phyloP scores from a whole-genome alignment of 805 yeast species.

The Myxozyma vanderwaltii region DNA sequence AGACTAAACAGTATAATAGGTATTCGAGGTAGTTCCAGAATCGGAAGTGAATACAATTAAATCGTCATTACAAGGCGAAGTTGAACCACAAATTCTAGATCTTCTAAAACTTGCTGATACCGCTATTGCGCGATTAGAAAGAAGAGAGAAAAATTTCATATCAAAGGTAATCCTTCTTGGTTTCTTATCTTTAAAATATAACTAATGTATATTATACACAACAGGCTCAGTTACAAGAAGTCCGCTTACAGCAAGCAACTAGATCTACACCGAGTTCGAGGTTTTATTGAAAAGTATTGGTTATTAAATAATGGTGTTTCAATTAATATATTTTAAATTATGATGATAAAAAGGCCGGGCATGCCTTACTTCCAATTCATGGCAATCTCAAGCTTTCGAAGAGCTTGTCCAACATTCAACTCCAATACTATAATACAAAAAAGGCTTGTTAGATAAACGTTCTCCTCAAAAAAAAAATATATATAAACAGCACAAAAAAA shows the following conservation, averaged over 20 bases:
- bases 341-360: too few species aligned
- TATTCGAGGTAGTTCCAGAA: slow-evolving; percentile 40
- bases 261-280: background rate
- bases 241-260: slow-evolving; percentile 33
- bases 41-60: slow-evolving; percentile 36
- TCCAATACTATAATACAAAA: slow-evolving; percentile 28
- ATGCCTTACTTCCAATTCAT: slow-evolving; percentile 31
- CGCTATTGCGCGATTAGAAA: slow-evolving; percentile 37
- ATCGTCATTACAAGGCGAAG: slow-evolving; percentile 35
- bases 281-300: background rate
- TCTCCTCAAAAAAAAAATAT: background rate
- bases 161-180: slow-evolving; percentile 21
- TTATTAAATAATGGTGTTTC: background rate
- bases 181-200: background rate
- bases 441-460: background rate
- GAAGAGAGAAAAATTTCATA: slow-evolving; percentile 35
- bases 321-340: background rate
- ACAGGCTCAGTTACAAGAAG: slow-evolving; percentile 39
- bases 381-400: slow-evolving; percentile 32
- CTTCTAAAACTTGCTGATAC: slow-evolving; percentile 35
- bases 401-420: slow-evolving; percentile 31
- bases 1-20: slow-evolving; percentile 12
- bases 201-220: background rate
- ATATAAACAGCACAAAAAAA: background rate
- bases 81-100: slow-evolving; percentile 39